Evolutionary conservation across 1,139 yeast genomes (phyloP), one percentile per base, ranked within the genome.

Genomic region (Taiozyma sp.): DNA sequence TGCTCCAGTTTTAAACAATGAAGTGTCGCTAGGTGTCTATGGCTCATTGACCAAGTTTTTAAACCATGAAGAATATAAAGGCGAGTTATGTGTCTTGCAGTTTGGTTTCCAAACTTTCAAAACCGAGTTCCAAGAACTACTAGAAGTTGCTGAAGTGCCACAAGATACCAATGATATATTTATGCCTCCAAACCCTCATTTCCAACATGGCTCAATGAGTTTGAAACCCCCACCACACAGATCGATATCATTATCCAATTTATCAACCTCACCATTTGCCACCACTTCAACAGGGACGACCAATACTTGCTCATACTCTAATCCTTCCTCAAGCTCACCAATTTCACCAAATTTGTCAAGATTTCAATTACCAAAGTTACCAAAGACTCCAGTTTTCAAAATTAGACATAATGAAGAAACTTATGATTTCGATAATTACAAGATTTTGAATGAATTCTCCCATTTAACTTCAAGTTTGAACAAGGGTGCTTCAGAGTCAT

Each of bases 21-120:
- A 68, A 38, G 57, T 68, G 1, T 71, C 83, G 0, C 62, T 73
- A 4, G 72, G 70, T 44, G 59, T 79, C 40, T 73, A 64, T 56
- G 80, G 80, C 46, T 71, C 80, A 57, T 69, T 80, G 44, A 71
- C 69, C 52, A 81, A 81, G 61, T 67, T 80, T 47, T 55, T 75
- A n/a, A 72, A 71, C 45, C 57, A 59, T 44, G 58, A 67, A 23
- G 59, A 62, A 12, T 64, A 61, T 48, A 52, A 60, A n/a, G 70
- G 72, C 13, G 61, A 67, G 5, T 65, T 76, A 4, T 69, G 60
- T 45, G 61, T 77, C 28, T 53, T 76, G 13, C 63, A 70, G 32
- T 53, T 65, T n/a, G 72, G 75, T 0, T 73, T 70, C 51, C 52
- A 56, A 5, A 62, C 65, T 4, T 70, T 75, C 44, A 61, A 58